Evolutionary conservation across 163 green algal species (phyloP), one percentile per base, ranked within the genome.

Genomic region (Chlamydomonas reinhardtii): DNA sequence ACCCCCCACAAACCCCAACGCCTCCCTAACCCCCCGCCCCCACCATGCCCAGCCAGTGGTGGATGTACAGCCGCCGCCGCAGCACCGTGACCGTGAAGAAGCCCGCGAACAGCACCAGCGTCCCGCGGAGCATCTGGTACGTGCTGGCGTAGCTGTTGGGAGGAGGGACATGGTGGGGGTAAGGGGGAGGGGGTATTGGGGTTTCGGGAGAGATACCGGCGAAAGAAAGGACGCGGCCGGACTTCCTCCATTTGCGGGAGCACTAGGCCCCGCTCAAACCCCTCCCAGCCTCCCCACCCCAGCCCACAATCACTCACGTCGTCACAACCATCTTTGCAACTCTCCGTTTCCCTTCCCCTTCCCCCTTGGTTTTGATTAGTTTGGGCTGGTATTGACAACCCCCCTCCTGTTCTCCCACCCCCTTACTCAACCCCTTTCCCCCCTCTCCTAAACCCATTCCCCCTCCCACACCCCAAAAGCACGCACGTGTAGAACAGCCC

Each of bases 121-220:
- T 98, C 20, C 96, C 96, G 19, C 96, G 92, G 62, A 98, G 92
- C 96, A 98, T 98, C 91, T 98, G 96, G 86, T 95, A 98, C 4
- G 90, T 93, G n/a, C 89, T 95, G 2, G 96, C 94, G 76, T 92
- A 96, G 24, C 91, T 95, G 91, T 31, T 34, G 35, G 25, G 52
- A 17, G 54, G 32, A 71, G 56, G 9, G 74, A 5, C 5, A 8
- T 48, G 54, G 35, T 37, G 48, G 52, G 25, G 74, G 56, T 2
- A 14, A 65, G 31, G 43, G 61, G 20, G 56, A 68, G 15, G 29
- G 64, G 64, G 31, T 24, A 34, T 27, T 35, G 68, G 34, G 34
- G 12, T 34, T 16, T 56, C 22, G 69, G 69, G 17, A 14, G 69
- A 12, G 48, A 48, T 48, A 48, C 39, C 39, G 39, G n/a, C n/a